Evolutionary conservation across 2,329 filamentous ascomycete genomes (phyloP), one percentile per base, ranked within the genome.

Genomic region (Aureobasidium pullulans): DNA sequence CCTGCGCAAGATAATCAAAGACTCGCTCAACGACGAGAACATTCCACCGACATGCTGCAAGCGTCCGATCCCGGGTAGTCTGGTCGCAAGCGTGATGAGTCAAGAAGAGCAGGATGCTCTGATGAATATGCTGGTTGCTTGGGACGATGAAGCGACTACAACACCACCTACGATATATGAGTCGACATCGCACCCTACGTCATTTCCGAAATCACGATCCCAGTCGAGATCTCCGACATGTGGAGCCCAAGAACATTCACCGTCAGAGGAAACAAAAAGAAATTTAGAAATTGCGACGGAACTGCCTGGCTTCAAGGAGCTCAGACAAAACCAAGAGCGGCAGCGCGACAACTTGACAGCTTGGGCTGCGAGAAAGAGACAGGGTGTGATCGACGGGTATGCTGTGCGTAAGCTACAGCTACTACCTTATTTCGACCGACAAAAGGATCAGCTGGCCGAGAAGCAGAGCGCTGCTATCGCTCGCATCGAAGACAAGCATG

Each of bases 401-500:
- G 57, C 37, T 5, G 23, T 47, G 16, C 56, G 62, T 37, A 59
- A 50, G 31, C 31, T 43, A n/a, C 42, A 57, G 19, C 34, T 60
- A 6, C 19, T 46, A 4, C 57, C 53, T 29, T 49, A 44, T n/a
- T 58, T 58, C 42, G 60, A 57, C 5, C 60, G 52, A 13, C 53
- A 60, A 39, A 61, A 59, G n/a, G 60, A 62, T 5, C 57, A 61
- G 19, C 34, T 63, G 0, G 29, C 44, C 1, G 57, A 62, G 9
- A 62, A 52, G 67, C 76, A 79, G 57, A 62, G 65, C 1, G 60
- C 69, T 15, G 72, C 72, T 19, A 66, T 77, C 6, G 70, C 75
- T 32, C 67, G 70, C n/a, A 68, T 77, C 9, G 76, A 78, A 62
- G 76, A 78, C 62, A 71, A 69, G 58, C 76, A 78, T 62, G 69